Percentiles rank a stretch among this genome's conserved stretches.
These are phyloP conservation scores for Aspergillus amoenus DNA, from an alignment of 2,329 filamentous ascomycete species.

Conservation along the genomic window DNA sequence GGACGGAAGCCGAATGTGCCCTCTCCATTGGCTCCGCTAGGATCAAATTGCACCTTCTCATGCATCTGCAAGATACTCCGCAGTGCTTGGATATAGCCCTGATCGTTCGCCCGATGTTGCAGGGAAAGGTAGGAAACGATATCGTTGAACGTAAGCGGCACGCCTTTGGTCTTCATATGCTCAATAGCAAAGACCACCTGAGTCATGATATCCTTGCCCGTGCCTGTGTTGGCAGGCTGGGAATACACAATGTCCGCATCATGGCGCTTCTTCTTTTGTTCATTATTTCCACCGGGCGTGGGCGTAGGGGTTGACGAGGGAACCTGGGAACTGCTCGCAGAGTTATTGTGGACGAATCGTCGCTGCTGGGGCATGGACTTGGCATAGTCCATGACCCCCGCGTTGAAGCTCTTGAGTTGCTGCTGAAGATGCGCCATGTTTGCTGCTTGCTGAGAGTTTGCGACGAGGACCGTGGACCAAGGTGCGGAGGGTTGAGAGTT, in stretches of 20 bases:
- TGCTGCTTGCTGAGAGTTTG: constrained; percentile 12
- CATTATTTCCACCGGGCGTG: constrained; percentile 28
- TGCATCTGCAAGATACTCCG: constrained; percentile 66
- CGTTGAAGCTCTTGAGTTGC: constrained; percentile 63
- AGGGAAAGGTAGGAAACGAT: constrained; percentile 80
- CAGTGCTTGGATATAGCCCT: constrained; percentile 61
- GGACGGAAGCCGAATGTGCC: constrained; percentile 83
- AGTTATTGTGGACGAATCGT: constrained; percentile 50
- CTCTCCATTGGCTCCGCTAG: constrained; percentile 61
- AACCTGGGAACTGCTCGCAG: constrained; percentile 62
- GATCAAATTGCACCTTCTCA: constrained; percentile 61
- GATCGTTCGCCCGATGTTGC: constrained; percentile 59
- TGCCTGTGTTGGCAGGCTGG: constrained; percentile 73
- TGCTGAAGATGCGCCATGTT: constrained; percentile 66
- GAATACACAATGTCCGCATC: constrained; percentile 63
- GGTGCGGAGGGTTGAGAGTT: neutral
- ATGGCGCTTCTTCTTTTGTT: constrained; percentile 61
- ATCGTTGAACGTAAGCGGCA: constrained; percentile 69
- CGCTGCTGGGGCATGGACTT: constrained; percentile 59
- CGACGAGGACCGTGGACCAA: neutral
- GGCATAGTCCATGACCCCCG: constrained; percentile 62
- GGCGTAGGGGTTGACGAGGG: constrained; percentile 36
- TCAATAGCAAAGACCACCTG: constrained; percentile 86
- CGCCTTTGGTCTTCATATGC: constrained; percentile 70
- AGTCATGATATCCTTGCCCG: constrained; percentile 77